phyloP scores from a whole-genome alignment of 805 yeast species.

The Deakozyma indianensis region DNA sequence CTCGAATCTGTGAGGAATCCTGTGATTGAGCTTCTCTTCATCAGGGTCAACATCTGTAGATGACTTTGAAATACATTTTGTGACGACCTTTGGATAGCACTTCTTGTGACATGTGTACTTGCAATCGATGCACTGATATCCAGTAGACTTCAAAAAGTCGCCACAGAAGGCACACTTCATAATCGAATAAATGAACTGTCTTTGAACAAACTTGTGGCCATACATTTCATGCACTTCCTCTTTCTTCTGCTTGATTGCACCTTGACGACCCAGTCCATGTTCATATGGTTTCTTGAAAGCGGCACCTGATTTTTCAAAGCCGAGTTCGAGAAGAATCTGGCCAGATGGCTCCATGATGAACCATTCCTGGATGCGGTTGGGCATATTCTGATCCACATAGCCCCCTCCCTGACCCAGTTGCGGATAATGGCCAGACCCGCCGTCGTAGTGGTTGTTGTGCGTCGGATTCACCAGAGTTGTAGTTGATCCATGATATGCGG shows the following conservation, averaged over 20 bases:
- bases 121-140: slow-evolving; percentile 73
- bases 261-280: slow-evolving; percentile 76
- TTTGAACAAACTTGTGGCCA: slow-evolving; percentile 94
- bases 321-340: slow-evolving; percentile 61
- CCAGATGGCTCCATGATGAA: slow-evolving; percentile 90
- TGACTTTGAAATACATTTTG: slow-evolving; percentile 67
- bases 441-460: not conserved
- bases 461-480: not conserved
- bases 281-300: slow-evolving; percentile 27
- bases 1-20: slow-evolving; percentile 93
- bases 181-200: slow-evolving; percentile 75
- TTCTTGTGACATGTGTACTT: slow-evolving; percentile 63
- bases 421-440: not conserved
- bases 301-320: slow-evolving; percentile 59
- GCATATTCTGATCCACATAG: not conserved
- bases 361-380: slow-evolving; percentile 51
- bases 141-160: slow-evolving; percentile 73
- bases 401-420: not conserved
- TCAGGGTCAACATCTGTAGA: slow-evolving; percentile 48
- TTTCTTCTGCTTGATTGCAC: slow-evolving; percentile 91
- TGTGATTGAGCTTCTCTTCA: slow-evolving; percentile 80
- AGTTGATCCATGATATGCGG: not conserved
- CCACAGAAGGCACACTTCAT: slow-evolving; percentile 98
- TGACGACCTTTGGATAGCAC: slow-evolving; percentile 65
- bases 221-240: slow-evolving; percentile 78